These are phyloP conservation scores for Botrytis cinerea DNA, from an alignment of 2,329 filamentous ascomycete genomes.

Conservation along the genomic window DNA sequence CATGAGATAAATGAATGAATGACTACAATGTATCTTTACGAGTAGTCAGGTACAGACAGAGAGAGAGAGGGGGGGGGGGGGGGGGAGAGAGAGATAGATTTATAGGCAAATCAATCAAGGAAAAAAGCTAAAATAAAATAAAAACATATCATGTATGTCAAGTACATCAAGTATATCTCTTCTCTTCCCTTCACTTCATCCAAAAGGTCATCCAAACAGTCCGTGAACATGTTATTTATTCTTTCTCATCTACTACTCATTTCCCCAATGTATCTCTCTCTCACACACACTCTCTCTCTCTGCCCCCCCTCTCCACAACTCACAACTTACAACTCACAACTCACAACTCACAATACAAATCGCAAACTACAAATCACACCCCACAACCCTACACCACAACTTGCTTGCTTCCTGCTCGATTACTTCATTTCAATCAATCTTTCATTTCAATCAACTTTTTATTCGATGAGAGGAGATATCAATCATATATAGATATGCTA, in stretches of 20 bases:
- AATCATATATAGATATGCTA: not conserved
- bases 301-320: too few relatives aligned
- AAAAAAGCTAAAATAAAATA: not conserved
- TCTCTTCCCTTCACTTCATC: too few relatives aligned
- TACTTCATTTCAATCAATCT: too few relatives aligned
- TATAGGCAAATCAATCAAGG: not conserved
- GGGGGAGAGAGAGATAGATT: not conserved
- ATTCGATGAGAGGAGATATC: conserved; percentile 2
- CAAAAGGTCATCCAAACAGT: too few relatives aligned
- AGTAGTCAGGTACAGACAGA: not conserved
- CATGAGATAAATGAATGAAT: not conserved
- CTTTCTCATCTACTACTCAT: not conserved
- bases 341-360: too few relatives aligned
- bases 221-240: too few relatives aligned
- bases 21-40: not conserved
- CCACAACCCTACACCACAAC: not conserved
- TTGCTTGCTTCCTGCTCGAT: too few relatives aligned
- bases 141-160: not conserved
- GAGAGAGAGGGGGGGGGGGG: too few relatives aligned
- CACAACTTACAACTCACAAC: not conserved
- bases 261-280: not conserved
- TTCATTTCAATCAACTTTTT: not conserved
- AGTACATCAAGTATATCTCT: not conserved
- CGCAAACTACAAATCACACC: too few relatives aligned
- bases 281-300: not conserved